Evolutionary conservation across 202 grass and related monocot genomes (phyloP).

Genomic region (Hordeum pubiflorum): DNA sequence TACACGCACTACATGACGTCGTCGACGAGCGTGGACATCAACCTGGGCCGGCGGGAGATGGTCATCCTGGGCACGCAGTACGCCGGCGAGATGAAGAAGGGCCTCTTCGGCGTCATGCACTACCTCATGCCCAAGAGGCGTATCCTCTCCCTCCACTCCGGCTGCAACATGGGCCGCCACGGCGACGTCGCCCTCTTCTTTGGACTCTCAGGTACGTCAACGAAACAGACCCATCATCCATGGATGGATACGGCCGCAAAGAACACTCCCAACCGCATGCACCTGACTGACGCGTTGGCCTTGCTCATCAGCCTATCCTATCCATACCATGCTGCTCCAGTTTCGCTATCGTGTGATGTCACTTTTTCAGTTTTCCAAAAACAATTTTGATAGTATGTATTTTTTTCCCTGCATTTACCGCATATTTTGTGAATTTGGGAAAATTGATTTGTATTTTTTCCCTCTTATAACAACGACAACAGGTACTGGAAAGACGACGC

Average conservation of each 20-base stretch:
- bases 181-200: constrained; percentile 99
- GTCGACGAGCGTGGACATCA: constrained; percentile 92
- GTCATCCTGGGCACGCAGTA: constrained; percentile 99
- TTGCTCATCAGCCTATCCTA: not conserved
- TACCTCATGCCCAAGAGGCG: constrained; percentile 98
- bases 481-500: constrained; percentile 97
- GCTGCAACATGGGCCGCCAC: constrained; percentile 92
- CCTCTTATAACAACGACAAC: not conserved
- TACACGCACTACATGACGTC: constrained; percentile 99
- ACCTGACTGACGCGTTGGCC: not conserved
- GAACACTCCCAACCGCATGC: constrained; percentile 21
- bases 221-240: not conserved
- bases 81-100: constrained; percentile 99
- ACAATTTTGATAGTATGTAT: too few relatives aligned
- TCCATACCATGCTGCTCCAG: not conserved
- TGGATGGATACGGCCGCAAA: not conserved
- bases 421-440: not conserved
- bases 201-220: constrained; percentile 84
- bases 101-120: constrained; percentile 98
- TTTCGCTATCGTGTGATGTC: not conserved
- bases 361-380: not conserved
- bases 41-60: constrained; percentile 96
- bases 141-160: constrained; percentile 96
- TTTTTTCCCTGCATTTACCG: not conserved
- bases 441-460: not conserved